phyloP scores from a whole-genome alignment of 2,329 filamentous ascomycete genomes.

The Chaetothyriales sp. region DNA sequence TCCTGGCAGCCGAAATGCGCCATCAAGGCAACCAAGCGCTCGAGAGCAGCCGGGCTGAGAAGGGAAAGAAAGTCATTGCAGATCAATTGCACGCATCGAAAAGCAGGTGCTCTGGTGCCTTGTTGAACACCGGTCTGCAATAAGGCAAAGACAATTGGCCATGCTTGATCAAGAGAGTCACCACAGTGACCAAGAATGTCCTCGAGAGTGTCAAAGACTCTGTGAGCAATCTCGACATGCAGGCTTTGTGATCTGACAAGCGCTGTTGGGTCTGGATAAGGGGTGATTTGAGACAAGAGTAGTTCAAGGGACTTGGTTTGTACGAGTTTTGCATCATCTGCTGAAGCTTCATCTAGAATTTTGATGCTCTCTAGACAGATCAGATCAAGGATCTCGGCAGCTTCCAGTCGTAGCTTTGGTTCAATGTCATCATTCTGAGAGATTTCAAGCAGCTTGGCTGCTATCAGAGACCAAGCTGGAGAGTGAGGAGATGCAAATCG shows the following conservation, averaged over 20 bases:
- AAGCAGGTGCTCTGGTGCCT: constrained; percentile 41
- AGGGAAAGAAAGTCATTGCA: constrained; percentile 85
- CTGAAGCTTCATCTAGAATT: constrained; percentile 22
- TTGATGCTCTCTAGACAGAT: constrained; percentile 32
- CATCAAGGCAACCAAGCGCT: constrained; percentile 70
- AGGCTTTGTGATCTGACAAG: neutral
- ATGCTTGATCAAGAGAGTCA: constrained; percentile 51
- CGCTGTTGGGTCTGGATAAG: neutral
- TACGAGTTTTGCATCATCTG: constrained; percentile 8
- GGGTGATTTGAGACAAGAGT: constrained; percentile 10
- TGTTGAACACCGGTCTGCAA: constrained; percentile 37
- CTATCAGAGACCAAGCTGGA: constrained; percentile 65
- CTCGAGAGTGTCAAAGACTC: constrained; percentile 66
- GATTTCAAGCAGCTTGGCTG: constrained; percentile 38
- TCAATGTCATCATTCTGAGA: constrained; percentile 26
- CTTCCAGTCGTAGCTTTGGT: constrained; percentile 31
- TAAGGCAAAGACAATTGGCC: constrained; percentile 74
- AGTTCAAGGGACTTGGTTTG: constrained; percentile 10
- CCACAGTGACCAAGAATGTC: constrained; percentile 77
- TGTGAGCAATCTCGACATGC: constrained; percentile 46
- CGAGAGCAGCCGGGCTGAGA: constrained; percentile 56
- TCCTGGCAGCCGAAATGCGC: constrained; percentile 79
- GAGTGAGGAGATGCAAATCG: constrained; percentile 51
- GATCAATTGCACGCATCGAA: constrained; percentile 78
- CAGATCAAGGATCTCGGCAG: constrained; percentile 48